Conservation (phyloP, 2,329 filamentous ascomycete genomes). For the Ambrosiella beaveri region DNA sequence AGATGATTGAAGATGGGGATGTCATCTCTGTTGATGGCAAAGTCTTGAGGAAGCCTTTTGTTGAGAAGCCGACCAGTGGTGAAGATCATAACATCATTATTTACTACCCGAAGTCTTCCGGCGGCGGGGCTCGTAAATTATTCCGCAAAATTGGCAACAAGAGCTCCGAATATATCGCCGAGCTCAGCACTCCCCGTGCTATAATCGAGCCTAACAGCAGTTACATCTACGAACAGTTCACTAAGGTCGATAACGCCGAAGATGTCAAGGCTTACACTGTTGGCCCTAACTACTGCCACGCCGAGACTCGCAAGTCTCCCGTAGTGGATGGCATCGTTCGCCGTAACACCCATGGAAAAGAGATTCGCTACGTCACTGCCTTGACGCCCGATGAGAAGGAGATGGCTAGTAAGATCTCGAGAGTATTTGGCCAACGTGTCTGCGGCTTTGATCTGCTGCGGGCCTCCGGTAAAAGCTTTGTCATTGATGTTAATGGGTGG, state of each 20-base stretch:
- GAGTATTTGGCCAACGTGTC: conserved; percentile 81
- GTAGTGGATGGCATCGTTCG: conserved; percentile 93
- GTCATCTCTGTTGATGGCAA: conserved; percentile 74
- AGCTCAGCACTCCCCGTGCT: conserved; percentile 57
- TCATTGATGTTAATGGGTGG: conserved; percentile 99
- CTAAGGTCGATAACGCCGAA: conserved; percentile 90
- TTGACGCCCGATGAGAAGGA: conserved; percentile 63
- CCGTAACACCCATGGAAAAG: conserved; percentile 92
- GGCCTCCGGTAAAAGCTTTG: conserved; percentile 77
- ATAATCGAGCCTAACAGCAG: conserved; percentile 67
- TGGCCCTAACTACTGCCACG: conserved; percentile 80
- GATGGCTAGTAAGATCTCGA: conserved; percentile 79
- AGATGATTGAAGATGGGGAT: conserved; percentile 80
- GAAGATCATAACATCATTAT: conserved; percentile 99
- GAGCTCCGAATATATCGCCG: conserved; percentile 81
- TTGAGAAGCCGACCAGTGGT: conserved; percentile 95
- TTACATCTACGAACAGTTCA: conserved; percentile 94
- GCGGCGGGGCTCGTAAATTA: conserved; percentile 76
- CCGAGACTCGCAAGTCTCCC: conserved; percentile 90
- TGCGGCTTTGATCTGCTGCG: conserved; percentile 91
- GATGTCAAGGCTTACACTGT: conserved; percentile 99
- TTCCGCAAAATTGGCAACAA: conserved; percentile 99
- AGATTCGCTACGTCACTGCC: conserved; percentile 84
- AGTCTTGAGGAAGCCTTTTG: conserved; percentile 76
- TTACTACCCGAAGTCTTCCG: conserved; percentile 76